Base-by-base conservation (phyloP, 2,329 filamentous ascomycete genomes). In the Trichoderma citrinoviride region DNA sequence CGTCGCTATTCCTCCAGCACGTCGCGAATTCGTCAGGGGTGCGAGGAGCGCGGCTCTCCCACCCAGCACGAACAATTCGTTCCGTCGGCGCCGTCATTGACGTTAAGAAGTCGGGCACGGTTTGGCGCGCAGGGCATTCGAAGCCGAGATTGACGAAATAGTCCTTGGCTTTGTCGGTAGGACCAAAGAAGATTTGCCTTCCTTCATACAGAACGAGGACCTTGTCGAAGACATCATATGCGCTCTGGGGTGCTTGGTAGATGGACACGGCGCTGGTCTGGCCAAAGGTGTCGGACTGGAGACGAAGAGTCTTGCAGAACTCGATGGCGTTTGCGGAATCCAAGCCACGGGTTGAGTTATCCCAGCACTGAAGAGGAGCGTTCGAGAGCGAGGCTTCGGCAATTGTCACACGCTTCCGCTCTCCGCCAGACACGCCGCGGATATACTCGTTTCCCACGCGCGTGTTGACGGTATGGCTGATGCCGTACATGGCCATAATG, bases 131-230 rank as follows among this genome's bases (percentile, higher is more conserved):
- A 0, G 85, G 84, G 1, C 89, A 91, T 67, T 87, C 73, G 37
- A 79, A 71, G 1, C 72, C 72, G 5, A 90, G 77, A 12, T 81
- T 76, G 64, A 85, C 77, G 69, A 91, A 90, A 72, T 87, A 90
- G 12, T 78, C 72, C 68, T 82, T 87, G 1, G 88, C 88, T 5
- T 83, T 77, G 5, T 80, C 79, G 0, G 82, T 82, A 3, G 77
- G 79, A 5, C 89, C 89, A 69, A 87, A 91, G 76, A 83, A 91
- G 61, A 90, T 85, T 69, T 89, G 87, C 62, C 84, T 83, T 7
- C 88, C 88, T 68, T 89, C 84, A 71, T 90, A 88, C 1, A 91
- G 80, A 0, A 91, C 79, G 2, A 88, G 77, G 0, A 87, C 71
- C 44, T 72, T 90, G 76, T 90, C 87, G 69, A 91, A 90, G 1